Percentiles rank a stretch among this genome's conserved stretches.
Conservation (phyloP, 306 rosid genomes). For the Delonix regia region DNA sequence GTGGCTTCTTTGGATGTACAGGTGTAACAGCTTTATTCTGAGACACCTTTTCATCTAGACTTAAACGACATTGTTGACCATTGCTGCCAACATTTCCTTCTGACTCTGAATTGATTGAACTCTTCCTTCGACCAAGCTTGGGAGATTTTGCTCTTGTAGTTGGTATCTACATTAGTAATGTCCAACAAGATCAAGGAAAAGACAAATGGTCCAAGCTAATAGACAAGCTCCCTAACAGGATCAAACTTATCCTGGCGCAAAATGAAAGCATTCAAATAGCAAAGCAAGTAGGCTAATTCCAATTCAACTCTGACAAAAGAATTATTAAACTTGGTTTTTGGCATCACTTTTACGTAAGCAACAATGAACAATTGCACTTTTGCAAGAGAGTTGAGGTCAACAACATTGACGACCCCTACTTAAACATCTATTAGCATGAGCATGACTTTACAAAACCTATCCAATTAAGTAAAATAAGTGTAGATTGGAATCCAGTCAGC, state of each 20-base stretch:
- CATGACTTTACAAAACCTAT: constrained; percentile 20
- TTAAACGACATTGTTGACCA: constrained; percentile 57
- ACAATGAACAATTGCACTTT: not conserved
- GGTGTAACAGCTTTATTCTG: constrained; percentile 56
- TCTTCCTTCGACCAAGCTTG: constrained; percentile 92
- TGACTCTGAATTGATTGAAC: constrained; percentile 50
- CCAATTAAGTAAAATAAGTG: constrained; percentile 13
- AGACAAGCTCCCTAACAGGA: not conserved
- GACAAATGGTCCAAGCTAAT: constrained; percentile 23
- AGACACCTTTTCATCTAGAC: constrained; percentile 73
- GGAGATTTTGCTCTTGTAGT: constrained; percentile 99
- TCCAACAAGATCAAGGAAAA: constrained; percentile 27
- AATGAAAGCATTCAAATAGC: constrained; percentile 21
- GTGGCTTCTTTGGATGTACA: constrained; percentile 71
- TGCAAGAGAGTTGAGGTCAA: not conserved
- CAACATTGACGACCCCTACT: not conserved
- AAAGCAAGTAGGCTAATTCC: constrained; percentile 21
- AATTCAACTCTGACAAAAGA: not conserved
- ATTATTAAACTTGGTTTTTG: not conserved
- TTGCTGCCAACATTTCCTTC: constrained; percentile 51
- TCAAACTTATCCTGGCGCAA: constrained; percentile 17
- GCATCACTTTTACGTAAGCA: not conserved
- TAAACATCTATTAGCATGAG: not conserved
- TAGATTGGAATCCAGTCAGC: constrained; percentile 28
- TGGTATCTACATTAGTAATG: constrained; percentile 72